These are phyloP conservation scores for Terfezia boudieri DNA, from an alignment of 495 filamentous ascomycete species.

Conservation along the genomic window DNA sequence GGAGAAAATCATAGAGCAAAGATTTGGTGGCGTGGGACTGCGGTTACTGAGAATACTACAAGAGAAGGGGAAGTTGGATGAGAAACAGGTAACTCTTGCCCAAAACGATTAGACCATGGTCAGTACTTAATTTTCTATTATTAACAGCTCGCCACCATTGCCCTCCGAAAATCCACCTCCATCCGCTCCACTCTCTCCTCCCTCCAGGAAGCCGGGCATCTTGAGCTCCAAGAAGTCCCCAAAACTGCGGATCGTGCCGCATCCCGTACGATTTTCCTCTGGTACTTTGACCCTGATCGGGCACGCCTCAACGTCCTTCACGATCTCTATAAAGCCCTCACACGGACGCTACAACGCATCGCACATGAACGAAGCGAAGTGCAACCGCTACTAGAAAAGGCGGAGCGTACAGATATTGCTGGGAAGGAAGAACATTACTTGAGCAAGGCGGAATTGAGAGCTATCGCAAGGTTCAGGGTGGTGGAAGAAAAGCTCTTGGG, in stretches of 20 bases:
- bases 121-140: not conserved
- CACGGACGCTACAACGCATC: slow-evolving; percentile 55
- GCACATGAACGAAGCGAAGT: slow-evolving; percentile 45
- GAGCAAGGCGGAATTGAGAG: slow-evolving; percentile 38
- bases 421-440: slow-evolving; percentile 61
- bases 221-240: slow-evolving; percentile 82
- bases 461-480: slow-evolving; percentile 42
- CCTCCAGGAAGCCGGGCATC: slow-evolving; percentile 61
- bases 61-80: slow-evolving; percentile 72
- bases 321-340: slow-evolving; percentile 70
- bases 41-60: slow-evolving; percentile 63
- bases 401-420: slow-evolving; percentile 58
- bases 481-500: slow-evolving; percentile 54
- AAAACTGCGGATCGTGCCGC: slow-evolving; percentile 56
- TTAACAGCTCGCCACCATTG: slow-evolving; percentile 35
- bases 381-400: slow-evolving; percentile 46
- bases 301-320: slow-evolving; percentile 42
- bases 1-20: slow-evolving; percentile 50
- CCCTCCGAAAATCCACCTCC: slow-evolving; percentile 55
- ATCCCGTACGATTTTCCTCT: slow-evolving; percentile 62
- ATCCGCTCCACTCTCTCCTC: slow-evolving; percentile 56
- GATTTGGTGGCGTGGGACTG: slow-evolving; percentile 50
- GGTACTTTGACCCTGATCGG: slow-evolving; percentile 64
- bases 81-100: slow-evolving; percentile 35
- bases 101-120: not conserved